Evolutionary conservation across 2,329 filamentous ascomycete genomes (phyloP), one percentile per base, ranked within the genome.

Genomic region (Fusarium sublunatum): DNA sequence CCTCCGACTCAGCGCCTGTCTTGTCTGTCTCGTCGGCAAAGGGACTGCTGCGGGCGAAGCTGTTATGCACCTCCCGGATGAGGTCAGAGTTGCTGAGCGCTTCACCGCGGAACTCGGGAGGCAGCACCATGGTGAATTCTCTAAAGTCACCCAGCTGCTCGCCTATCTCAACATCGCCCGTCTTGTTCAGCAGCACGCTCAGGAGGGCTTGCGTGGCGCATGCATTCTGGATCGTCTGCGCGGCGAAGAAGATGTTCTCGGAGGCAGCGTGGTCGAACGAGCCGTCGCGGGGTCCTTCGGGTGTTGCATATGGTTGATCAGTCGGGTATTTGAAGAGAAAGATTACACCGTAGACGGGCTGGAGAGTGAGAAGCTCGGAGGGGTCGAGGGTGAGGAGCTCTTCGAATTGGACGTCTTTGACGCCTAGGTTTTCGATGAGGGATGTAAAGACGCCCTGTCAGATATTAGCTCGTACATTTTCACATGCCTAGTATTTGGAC

Each of bases 251-350:
- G 70, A 97, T 84, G 61, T 85, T 83, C 62, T 92, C 88, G 15
- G 90, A 82, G 12, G 92, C 92, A 13, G 82, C 83, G 68, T 87
- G 82, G 79, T 97, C 93, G 76, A 92, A 97, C 31, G 80, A 82
- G 60, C 95, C 95, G 75, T 98, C 93, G 65, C 88, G 85, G 0
- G 93, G 93, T 40, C 84, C 84, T 53, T 86, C 83, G 38, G 83
- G 79, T 60, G 77, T 77, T 34, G 80, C 86, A 80, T 82, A 89
- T 70, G 82, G 85, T 59, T 77, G 85, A 74, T 91, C 88, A 60
- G 88, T 93, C 46, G 87, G 91, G 79, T 91, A 99, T 81, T 97
- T 98, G 88, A 99, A 99, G 76, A 99, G 91, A 79, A 99, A 99
- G 73, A 99, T 97, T 68, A 99, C 92, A 72, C 95, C 95, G 80